Evolutionary conservation across 148 eudicot genomes (phyloP).

Genomic region (Limonium bicolor): DNA sequence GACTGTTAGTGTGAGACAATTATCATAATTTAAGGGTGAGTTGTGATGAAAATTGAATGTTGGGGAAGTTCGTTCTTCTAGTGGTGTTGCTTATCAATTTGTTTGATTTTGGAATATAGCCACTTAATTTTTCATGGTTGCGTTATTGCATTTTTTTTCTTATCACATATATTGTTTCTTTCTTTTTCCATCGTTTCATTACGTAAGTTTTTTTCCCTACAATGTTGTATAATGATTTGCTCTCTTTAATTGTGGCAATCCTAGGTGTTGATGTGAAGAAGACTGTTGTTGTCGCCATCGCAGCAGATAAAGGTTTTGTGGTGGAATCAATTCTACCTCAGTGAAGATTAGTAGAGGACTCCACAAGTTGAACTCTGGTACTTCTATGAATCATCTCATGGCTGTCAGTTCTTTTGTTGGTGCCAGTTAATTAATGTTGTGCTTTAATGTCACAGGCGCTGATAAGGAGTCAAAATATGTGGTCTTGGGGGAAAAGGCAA

Average conservation of each 20-base stretch:
- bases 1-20: too few relatives aligned
- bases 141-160: not conserved
- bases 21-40: too few relatives aligned
- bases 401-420: not conserved
- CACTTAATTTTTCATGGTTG: not conserved
- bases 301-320: constrained; percentile 98
- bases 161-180: not conserved
- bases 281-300: constrained; percentile 66
- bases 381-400: constrained; percentile 1
- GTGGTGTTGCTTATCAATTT: not conserved
- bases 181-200: too few relatives aligned
- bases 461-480: constrained; percentile 70
- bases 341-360: constrained; percentile 88
- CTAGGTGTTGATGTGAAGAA: constrained; percentile 88
- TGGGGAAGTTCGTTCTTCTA: too few relatives aligned
- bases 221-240: not conserved
- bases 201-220: not conserved
- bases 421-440: not conserved
- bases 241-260: constrained; percentile 3
- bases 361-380: constrained; percentile 65
- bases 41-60: too few relatives aligned
- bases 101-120: not conserved
- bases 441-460: constrained; percentile 31
- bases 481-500: constrained; percentile 87
- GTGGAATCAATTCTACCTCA: constrained; percentile 91